These are phyloP conservation scores for Zymoseptoria ardabiliae DNA, from an alignment of 2,329 filamentous ascomycete species.

Conservation along the genomic window DNA sequence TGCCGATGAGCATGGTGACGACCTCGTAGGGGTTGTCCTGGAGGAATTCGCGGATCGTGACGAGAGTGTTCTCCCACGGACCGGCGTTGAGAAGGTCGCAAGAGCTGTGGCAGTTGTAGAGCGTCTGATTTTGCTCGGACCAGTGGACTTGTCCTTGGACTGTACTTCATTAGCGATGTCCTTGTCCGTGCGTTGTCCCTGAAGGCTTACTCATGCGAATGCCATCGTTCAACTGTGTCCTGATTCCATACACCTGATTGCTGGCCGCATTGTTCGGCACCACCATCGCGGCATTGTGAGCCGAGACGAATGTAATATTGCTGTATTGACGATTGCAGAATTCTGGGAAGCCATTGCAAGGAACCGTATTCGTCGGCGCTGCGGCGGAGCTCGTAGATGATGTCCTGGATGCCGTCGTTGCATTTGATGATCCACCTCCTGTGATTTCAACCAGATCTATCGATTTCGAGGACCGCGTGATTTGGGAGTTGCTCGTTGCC, in stretches of 20 bases:
- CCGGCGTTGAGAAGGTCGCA: constrained; percentile 79
- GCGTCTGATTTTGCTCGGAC: constrained; percentile 41
- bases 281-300: constrained; percentile 77
- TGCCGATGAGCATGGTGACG: constrained; percentile 77
- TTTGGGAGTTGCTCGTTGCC: constrained; percentile 17
- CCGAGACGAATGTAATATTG: constrained; percentile 71
- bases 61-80: constrained; percentile 66
- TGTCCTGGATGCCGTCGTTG: constrained; percentile 6
- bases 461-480: constrained; percentile 16
- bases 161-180: constrained; percentile 19
- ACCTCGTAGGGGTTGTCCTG: constrained; percentile 74
- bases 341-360: constrained; percentile 68
- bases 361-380: constrained; percentile 60
- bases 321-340: constrained; percentile 70
- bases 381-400: constrained; percentile 18
- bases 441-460: constrained; percentile 19
- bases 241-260: constrained; percentile 65
- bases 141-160: constrained; percentile 55
- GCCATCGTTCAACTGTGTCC: constrained; percentile 69
- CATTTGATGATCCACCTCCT: constrained; percentile 6
- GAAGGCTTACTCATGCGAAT: constrained; percentile 54
- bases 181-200: constrained; percentile 33
- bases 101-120: constrained; percentile 78
- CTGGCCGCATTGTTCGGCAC: constrained; percentile 62
- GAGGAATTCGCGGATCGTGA: constrained; percentile 65